Percentiles rank a stretch among this genome's conserved stretches.
These are phyloP conservation scores for Backusella luteola DNA, from an alignment of 192 early-diverging fungal species.

Conservation along the genomic window DNA sequence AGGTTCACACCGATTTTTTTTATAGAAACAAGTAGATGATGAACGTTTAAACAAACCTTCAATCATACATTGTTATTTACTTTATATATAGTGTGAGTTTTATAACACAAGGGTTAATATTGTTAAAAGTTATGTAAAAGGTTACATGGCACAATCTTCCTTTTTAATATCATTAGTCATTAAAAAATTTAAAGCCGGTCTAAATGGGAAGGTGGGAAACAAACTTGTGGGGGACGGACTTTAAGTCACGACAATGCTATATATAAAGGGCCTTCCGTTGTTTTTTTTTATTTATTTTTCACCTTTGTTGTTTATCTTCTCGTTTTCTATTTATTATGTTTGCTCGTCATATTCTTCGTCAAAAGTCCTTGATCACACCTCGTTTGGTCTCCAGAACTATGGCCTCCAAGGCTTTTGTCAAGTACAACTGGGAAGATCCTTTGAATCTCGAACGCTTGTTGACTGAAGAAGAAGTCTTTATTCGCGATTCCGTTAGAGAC, in stretches of 20 bases:
- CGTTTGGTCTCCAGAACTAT: conserved; percentile 14
- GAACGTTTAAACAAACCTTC: not conserved
- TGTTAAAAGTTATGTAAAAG: not conserved
- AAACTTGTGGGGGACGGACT: not conserved
- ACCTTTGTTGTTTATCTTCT: not conserved
- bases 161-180: conserved; percentile 4
- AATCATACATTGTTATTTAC: not conserved
- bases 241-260: conserved; percentile 5
- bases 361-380: conserved; percentile 8
- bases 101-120: not conserved
- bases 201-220: conserved; percentile 14
- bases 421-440: conserved; percentile 86
- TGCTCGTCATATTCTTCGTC: conserved; percentile 6
- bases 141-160: not conserved
- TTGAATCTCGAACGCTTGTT: conserved; percentile 80
- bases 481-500: conserved; percentile 75
- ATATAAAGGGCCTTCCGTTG: not conserved
- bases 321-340: not conserved
- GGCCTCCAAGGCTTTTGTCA: conserved; percentile 45
- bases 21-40: not conserved
- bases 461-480: conserved; percentile 80
- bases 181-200: conserved; percentile 3
- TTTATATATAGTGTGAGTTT: not conserved
- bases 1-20: not conserved
- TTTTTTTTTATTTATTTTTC: not conserved